Conservation (phyloP, 306 rosid genomes). For the Trifolium repens region DNA sequence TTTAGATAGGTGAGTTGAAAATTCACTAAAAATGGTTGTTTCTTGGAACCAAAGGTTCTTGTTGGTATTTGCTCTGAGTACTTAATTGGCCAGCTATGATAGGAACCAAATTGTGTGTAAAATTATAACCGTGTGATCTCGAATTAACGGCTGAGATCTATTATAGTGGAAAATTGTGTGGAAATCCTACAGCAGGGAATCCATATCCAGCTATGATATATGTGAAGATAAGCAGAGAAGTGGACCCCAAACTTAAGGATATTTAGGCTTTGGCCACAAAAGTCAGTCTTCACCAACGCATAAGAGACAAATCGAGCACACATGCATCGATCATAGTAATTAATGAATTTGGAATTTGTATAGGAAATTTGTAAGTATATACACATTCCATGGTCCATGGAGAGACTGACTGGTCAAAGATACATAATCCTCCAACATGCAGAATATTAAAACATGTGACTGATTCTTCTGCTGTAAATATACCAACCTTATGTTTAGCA, state of each 20-base stretch:
- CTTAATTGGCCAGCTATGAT: slow-evolving; percentile 10
- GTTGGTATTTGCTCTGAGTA: neutral
- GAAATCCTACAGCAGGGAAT: too few species aligned
- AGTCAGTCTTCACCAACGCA: neutral
- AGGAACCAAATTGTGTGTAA: neutral
- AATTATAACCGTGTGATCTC: too few species aligned
- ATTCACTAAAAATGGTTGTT: neutral
- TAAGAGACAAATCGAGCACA: neutral
- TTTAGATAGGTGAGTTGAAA: neutral
- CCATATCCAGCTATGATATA: too few species aligned
- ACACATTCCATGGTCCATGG: neutral
- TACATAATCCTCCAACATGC: neutral
- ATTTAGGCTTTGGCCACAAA: slow-evolving; percentile 27
- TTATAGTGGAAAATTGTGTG: too few species aligned
- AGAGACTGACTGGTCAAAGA: neutral
- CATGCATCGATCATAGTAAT: neutral
- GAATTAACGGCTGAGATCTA: too few species aligned
- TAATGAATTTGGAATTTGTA: neutral
- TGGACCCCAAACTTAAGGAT: neutral
- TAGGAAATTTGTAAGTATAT: neutral
- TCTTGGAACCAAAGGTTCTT: slow-evolving; percentile 2
- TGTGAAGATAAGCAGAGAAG: neutral
- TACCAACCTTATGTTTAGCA: slow-evolving; percentile 14
- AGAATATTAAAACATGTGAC: neutral
- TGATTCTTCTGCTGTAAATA: neutral